These are phyloP conservation scores for Phyllosticta paracitricarpa DNA, from an alignment of 2,329 filamentous ascomycete species.

Conservation along the genomic window DNA sequence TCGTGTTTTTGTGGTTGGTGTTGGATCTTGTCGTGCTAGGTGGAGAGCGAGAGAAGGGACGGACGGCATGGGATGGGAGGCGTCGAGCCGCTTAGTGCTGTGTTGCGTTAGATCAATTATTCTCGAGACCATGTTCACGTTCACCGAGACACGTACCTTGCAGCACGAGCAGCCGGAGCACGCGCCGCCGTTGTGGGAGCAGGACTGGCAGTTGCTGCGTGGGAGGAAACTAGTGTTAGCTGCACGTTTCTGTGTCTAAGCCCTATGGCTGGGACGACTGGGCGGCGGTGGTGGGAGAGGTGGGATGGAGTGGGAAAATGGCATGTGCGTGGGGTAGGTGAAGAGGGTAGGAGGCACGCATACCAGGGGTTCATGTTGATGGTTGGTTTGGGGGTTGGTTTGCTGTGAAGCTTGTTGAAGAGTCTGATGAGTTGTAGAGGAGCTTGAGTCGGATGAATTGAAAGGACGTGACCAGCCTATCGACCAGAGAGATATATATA, in stretches of 20 bases:
- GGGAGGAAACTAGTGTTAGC: background rate
- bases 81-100: background rate
- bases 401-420: background rate
- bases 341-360: background rate
- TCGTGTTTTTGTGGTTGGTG: background rate
- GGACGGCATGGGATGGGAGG: background rate
- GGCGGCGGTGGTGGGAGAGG: background rate
- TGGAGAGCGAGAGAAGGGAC: background rate
- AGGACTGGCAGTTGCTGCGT: conserved; percentile 17
- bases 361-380: conserved; percentile 15
- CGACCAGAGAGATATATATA: background rate
- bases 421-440: background rate
- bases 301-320: background rate
- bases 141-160: conserved; percentile 11
- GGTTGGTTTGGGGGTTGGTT: background rate
- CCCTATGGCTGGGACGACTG: background rate
- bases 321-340: background rate
- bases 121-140: background rate
- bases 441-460: background rate
- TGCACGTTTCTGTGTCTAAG: background rate
- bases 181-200: conserved; percentile 21
- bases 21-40: background rate
- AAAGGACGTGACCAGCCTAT: background rate
- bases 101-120: background rate
- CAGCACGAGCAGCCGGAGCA: conserved; percentile 25